Conservation (phyloP, 345 rosid species). For the Sapria himalayana region DNA sequence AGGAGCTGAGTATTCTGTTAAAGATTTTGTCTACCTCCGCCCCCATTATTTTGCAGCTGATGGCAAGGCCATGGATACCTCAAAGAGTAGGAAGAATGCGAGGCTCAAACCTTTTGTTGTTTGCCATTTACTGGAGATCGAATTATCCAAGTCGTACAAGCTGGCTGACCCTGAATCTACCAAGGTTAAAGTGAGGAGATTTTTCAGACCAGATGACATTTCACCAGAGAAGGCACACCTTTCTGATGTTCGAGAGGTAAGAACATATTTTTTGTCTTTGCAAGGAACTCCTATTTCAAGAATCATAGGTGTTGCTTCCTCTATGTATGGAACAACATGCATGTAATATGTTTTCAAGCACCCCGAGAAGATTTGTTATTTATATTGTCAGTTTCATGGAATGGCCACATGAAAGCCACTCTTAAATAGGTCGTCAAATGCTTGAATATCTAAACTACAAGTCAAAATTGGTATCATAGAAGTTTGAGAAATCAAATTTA, state of each 20-base stretch:
- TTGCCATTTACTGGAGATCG: constrained; percentile 39
- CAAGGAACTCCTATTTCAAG: too few relatives aligned
- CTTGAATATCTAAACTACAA: too few relatives aligned
- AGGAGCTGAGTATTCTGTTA: constrained; percentile 20
- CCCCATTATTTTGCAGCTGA: constrained; percentile 19
- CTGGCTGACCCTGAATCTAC: constrained; percentile 14
- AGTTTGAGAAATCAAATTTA: too few relatives aligned
- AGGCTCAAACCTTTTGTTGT: constrained; percentile 41
- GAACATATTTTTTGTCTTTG: too few relatives aligned
- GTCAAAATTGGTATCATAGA: too few relatives aligned
- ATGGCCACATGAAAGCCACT: too few relatives aligned
- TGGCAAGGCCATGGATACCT: constrained; percentile 12
- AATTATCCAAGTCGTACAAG: constrained; percentile 13
- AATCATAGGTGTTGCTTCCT: too few relatives aligned
- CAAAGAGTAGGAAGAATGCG: constrained; percentile 39
- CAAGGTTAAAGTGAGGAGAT: constrained; percentile 26
- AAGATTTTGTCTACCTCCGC: constrained; percentile 34
- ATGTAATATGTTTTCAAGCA: too few relatives aligned
- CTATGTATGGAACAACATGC: too few relatives aligned
- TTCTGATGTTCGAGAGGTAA: constrained; percentile 47
- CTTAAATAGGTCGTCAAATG: too few relatives aligned
- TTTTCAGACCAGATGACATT: constrained; percentile 53
- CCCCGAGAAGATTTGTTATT: too few relatives aligned
- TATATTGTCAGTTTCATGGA: too few relatives aligned
- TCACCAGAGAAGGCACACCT: constrained; percentile 44